These are phyloP conservation scores for Ceratopteris richardii DNA, from an alignment of 75 land plant genomes.

Conservation along the genomic window DNA sequence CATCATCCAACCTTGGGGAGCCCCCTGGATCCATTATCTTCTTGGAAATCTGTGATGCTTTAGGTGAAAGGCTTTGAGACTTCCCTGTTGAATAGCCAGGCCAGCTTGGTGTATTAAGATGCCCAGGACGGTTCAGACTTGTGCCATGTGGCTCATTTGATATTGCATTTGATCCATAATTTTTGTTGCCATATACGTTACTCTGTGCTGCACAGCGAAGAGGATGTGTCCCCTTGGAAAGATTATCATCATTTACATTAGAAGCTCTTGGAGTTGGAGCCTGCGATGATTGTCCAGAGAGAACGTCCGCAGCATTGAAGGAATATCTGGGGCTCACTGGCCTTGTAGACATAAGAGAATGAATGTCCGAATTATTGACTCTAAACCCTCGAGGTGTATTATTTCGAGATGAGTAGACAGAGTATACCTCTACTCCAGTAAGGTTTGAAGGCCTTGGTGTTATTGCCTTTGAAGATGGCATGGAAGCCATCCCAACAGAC, in stretches of 20 bases:
- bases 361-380: conserved; percentile 36
- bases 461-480: conserved; percentile 29
- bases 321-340: conserved; percentile 32
- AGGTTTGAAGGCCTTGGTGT: conserved; percentile 85
- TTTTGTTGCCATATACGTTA: neutral
- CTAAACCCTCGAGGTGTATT: conserved; percentile 61
- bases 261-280: conserved; percentile 33
- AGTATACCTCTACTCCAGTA: conserved; percentile 82
- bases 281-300: conserved; percentile 45
- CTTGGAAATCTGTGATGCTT: conserved; percentile 17
- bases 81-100: conserved; percentile 3
- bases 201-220: neutral
- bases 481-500: conserved; percentile 1
- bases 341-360: neutral
- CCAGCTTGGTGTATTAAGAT: neutral
- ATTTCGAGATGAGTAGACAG: conserved; percentile 33
- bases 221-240: neutral
- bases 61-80: conserved; percentile 7
- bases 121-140: neutral
- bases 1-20: conserved; percentile 14
- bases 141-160: conserved; percentile 29
- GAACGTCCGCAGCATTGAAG: conserved; percentile 43
- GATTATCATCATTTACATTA: conserved; percentile 55
- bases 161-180: conserved; percentile 9
- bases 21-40: conserved; percentile 7